Conservation (phyloP, 768 basidiomycete species). For the Pulveroboletus sp. region DNA sequence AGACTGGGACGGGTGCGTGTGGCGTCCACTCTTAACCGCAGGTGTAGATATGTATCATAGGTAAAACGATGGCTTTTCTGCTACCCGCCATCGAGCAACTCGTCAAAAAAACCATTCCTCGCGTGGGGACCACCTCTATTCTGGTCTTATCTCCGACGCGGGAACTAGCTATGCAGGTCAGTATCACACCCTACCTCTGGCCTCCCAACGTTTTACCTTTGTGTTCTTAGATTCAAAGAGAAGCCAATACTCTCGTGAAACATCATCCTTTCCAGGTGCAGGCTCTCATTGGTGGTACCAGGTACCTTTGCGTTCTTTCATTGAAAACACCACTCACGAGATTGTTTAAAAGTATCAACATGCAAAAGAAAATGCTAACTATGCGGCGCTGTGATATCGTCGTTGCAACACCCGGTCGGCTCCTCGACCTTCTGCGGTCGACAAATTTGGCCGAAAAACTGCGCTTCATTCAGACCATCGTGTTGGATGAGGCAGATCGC, state of each 20-base stretch:
- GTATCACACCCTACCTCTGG: constrained; percentile 19
- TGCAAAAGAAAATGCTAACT: constrained; percentile 26
- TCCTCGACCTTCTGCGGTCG: constrained; percentile 63
- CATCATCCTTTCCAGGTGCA: constrained; percentile 42
- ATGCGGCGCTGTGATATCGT: constrained; percentile 46
- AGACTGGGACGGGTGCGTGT: constrained; percentile 57
- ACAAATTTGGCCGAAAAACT: constrained; percentile 35
- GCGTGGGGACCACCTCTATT: constrained; percentile 41
- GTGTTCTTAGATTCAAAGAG: constrained; percentile 51
- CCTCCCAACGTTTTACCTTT: constrained; percentile 2
- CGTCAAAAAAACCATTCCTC: constrained; percentile 37
- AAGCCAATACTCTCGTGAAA: constrained; percentile 46
- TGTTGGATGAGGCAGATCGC: constrained; percentile 74
- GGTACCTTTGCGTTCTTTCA: constrained; percentile 24
- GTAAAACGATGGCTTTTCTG: constrained; percentile 72
- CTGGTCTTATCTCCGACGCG: constrained; percentile 70
- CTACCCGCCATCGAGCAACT: constrained; percentile 71
- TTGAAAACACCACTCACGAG: background rate
- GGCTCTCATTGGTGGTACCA: constrained; percentile 54
- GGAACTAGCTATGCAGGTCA: constrained; percentile 68
- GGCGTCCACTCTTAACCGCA: background rate
- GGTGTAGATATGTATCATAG: constrained; percentile 18
- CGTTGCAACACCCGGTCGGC: constrained; percentile 72
- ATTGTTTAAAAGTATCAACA: constrained; percentile 16
- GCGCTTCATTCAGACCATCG: constrained; percentile 38